Percentiles rank a stretch among this genome's conserved stretches.
These are phyloP conservation scores for Cymbopogon citratus DNA, from an alignment of 176 grass and related monocot species.

Conservation along the genomic window DNA sequence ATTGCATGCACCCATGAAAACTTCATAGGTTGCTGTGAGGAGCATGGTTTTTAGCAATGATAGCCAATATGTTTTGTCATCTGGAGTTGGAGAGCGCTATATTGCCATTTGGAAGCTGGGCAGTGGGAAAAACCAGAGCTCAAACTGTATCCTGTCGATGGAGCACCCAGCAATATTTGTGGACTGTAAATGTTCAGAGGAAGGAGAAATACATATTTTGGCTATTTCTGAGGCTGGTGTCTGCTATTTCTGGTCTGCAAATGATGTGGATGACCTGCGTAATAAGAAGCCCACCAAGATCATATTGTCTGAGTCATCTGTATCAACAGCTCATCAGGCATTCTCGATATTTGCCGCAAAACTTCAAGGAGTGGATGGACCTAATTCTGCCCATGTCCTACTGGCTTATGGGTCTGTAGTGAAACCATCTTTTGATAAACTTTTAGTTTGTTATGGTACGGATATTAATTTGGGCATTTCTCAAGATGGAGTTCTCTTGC, in stretches of 20 bases:
- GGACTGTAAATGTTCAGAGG: constrained; percentile 50
- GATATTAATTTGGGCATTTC: constrained; percentile 66
- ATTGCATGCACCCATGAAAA: constrained; percentile 9
- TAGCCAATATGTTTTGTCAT: constrained; percentile 67
- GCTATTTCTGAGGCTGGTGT: constrained; percentile 82
- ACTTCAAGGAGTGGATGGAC: constrained; percentile 55
- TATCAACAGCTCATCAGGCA: constrained; percentile 39
- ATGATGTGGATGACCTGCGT: constrained; percentile 46
- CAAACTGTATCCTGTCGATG: constrained; percentile 74
- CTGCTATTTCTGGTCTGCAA: constrained; percentile 86
- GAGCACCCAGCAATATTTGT: constrained; percentile 79
- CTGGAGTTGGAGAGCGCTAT: constrained; percentile 79
- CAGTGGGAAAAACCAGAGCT: constrained; percentile 50
- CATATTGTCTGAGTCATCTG: constrained; percentile 36
- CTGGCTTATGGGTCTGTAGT: constrained; percentile 81
- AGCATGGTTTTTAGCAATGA: constrained; percentile 81
- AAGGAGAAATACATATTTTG: constrained; percentile 52
- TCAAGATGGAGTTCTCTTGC: constrained; percentile 78
- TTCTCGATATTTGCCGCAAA: constrained; percentile 70
- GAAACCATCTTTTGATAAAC: constrained; percentile 85
- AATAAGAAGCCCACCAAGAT: constrained; percentile 79
- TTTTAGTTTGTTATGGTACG: constrained; percentile 56
- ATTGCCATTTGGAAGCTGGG: constrained; percentile 85
- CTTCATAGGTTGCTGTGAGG: constrained; percentile 66
- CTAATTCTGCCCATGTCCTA: constrained; percentile 60